These are phyloP conservation scores for Tetrahymena thermophila DNA, from an alignment of 73 alveolate genomes.

Conservation along the genomic window DNA sequence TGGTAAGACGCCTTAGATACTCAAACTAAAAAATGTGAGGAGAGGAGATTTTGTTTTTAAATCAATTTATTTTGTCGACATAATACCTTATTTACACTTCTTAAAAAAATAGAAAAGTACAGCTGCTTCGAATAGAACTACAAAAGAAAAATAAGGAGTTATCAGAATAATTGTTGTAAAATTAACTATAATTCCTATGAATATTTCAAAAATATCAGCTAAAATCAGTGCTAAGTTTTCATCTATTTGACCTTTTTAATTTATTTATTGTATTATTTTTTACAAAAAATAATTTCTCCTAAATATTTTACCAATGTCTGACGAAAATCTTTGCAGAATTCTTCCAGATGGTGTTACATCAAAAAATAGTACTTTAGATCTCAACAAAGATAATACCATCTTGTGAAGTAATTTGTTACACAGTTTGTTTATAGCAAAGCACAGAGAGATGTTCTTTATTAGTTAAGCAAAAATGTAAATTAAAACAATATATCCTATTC, in stretches of 20 bases:
- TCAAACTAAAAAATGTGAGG: neutral
- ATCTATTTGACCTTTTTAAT: neutral
- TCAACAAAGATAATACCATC: neutral
- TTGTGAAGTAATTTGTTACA: neutral
- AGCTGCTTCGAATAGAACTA: neutral
- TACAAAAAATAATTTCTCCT: neutral
- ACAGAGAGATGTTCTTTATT: neutral
- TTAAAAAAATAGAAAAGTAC: neutral
- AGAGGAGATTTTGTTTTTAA: neutral
- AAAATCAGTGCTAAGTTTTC: neutral
- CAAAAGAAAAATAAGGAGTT: neutral
- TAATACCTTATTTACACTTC: neutral
- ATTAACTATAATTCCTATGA: neutral
- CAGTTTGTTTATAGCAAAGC: neutral
- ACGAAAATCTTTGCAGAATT: slow-evolving; percentile 19
- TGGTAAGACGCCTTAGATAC: neutral
- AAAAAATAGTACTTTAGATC: slow-evolving; percentile 11
- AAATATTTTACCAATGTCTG: neutral
- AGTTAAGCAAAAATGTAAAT: neutral
- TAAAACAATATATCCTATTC: neutral
- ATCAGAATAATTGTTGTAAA: neutral
- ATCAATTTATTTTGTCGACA: neutral
- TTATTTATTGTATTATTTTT: neutral
- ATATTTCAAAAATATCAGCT: neutral
- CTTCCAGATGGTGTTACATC: slow-evolving; percentile 27